Base-by-base conservation (phyloP, 2,329 filamentous ascomycete genomes). In the Diaporthe sp. region DNA sequence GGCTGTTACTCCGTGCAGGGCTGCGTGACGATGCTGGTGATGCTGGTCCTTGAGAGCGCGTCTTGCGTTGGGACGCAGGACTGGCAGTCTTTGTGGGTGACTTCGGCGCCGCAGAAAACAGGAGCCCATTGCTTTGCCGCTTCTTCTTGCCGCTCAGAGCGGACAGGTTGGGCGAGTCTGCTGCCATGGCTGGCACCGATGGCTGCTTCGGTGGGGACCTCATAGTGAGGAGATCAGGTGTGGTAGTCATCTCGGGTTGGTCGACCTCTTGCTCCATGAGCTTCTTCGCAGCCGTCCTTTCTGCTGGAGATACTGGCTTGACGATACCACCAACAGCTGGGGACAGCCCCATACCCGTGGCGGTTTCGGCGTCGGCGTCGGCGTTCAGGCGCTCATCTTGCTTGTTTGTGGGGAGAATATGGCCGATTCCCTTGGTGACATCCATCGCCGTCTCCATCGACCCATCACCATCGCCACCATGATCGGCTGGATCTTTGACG, bases 271-370 rank as follows among this genome's bases (percentile, higher is more conserved):
- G 83, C 77, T 92, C 89, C 89, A 92, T 90, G 17, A 90, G 80
- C 61, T 86, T 86, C 80, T 89, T 92, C 12, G 87, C 90, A 73
- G 87, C 83, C 12, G 83, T 81, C 52, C 87, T 86, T 66, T 84
- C 84, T 28, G 80, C 80, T 33, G 83, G 78, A 55, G 81, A 80
- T 30, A 82, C 80, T 77, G 84, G 76, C 82, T 85, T 81, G 80
- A 93, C 84, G 68, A 95, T 94, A 12, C 87, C 86, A 13, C 92
- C 92, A 61, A 93, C 85, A 8, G 89, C 90, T 60, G 86, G 86
- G 2, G 92, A 94, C 80, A 94, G 90, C 60, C 94, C 92, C 92
- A 94, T 94, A 0, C 87, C 90, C 81, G 89, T 86, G 1, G 89
- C 91, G 68, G 83, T 78, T 35, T 81, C 80, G 19, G 81, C 74